A percentile compares a stretch with the other conserved stretches of the same genome.
Conservation (phyloP, 495 filamentous ascomycete genomes). For the Aspergillus panamensis region DNA sequence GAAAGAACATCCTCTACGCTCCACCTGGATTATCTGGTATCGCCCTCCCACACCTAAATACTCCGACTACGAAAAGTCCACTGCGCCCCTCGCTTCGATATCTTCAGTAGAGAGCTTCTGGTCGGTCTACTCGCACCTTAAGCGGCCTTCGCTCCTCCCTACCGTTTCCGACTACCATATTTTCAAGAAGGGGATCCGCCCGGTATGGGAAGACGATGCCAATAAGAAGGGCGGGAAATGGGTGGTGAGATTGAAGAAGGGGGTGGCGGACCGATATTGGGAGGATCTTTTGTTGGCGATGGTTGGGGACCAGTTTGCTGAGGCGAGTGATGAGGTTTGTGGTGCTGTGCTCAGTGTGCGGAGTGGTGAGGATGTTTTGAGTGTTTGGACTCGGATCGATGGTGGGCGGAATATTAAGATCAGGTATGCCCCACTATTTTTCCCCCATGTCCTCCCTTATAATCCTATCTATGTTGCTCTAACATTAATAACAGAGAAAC, state of each 20-base stretch:
- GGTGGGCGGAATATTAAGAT: conserved; percentile 95
- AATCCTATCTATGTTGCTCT: neutral
- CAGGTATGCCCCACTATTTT: conserved; percentile 54
- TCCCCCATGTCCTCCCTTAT: neutral
- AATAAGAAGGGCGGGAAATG: conserved; percentile 97
- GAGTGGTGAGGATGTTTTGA: conserved; percentile 94
- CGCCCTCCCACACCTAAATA: conserved; percentile 92
- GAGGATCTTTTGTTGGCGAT: conserved; percentile 91
- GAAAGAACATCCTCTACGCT: conserved; percentile 64
- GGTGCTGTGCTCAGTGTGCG: conserved; percentile 90
- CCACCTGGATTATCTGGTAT: conserved; percentile 96
- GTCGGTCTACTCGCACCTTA: conserved; percentile 85
- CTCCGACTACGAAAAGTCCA: conserved; percentile 97
- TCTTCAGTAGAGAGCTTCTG: conserved; percentile 88
- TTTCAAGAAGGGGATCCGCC: conserved; percentile 94
- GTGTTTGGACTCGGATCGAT: conserved; percentile 92
- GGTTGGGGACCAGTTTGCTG: conserved; percentile 91
- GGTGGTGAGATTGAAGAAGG: conserved; percentile 94
- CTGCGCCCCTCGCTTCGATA: conserved; percentile 77
- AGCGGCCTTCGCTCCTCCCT: conserved; percentile 80
- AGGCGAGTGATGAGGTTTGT: conserved; percentile 91
- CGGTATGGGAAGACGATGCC: conserved; percentile 97
- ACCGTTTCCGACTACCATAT: conserved; percentile 97
- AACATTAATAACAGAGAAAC: conserved; percentile 62
- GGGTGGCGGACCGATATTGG: conserved; percentile 95